Percentiles rank a stretch among this genome's conserved stretches.
Evolutionary conservation across 371 early-diverging fungal genomes (phyloP).

Genomic region (Actinomucor elegans): DNA sequence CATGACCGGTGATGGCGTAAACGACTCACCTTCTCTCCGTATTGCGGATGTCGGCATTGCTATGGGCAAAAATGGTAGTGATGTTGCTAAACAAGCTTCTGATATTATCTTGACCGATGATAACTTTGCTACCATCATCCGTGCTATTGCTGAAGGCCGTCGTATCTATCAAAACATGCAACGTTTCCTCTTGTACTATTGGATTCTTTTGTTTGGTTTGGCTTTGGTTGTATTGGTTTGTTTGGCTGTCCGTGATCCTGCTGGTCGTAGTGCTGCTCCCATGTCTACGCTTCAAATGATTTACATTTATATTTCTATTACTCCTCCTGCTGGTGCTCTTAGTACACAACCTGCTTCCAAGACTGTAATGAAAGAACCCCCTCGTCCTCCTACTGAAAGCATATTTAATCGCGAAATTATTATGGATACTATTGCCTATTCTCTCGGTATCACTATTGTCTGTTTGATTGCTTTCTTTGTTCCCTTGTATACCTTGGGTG

Average conservation of each 20-base stretch:
- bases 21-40: conserved; percentile 90
- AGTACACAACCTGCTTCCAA: conserved; percentile 79
- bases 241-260: conserved; percentile 70
- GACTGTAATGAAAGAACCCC: conserved; percentile 81
- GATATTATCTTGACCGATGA: conserved; percentile 89
- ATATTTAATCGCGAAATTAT: conserved; percentile 53
- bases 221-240: conserved; percentile 65
- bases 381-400: conserved; percentile 72
- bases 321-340: conserved; percentile 80
- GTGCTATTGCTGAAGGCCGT: conserved; percentile 83
- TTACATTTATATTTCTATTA: conserved; percentile 29
- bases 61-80: conserved; percentile 91
- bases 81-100: conserved; percentile 90
- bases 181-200: conserved; percentile 86
- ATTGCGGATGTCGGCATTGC: conserved; percentile 91
- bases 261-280: conserved; percentile 71
- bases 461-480: conserved; percentile 59
- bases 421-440: conserved; percentile 32
- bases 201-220: conserved; percentile 53
- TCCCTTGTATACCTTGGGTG: conserved; percentile 53
- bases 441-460: conserved; percentile 55
- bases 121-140: conserved; percentile 85
- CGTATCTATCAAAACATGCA: conserved; percentile 91
- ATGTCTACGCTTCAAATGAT: conserved; percentile 39
- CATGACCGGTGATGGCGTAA: conserved; percentile 93